Conservation (phyloP, 176 grass and related monocot genomes). For the Carex parvula region DNA sequence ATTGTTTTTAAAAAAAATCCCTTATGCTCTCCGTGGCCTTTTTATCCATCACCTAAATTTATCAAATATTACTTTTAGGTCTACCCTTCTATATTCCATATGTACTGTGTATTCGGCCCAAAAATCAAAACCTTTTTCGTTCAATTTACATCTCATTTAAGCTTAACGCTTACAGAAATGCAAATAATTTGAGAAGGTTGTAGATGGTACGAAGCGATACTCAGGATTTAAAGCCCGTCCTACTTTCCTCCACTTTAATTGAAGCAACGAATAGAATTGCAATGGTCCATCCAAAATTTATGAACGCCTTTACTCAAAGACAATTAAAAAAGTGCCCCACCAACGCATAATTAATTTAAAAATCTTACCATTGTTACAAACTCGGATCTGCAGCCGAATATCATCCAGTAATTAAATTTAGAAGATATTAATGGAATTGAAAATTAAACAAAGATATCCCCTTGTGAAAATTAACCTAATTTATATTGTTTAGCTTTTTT, state of each 20-base stretch:
- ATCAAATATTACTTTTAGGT: not conserved
- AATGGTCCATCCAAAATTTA: slow-evolving; percentile 5
- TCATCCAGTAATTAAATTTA: slow-evolving; percentile 17
- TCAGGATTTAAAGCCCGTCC: too few relatives aligned
- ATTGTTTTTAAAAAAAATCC: too few relatives aligned
- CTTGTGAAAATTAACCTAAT: not conserved
- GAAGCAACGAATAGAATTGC: slow-evolving; percentile 2
- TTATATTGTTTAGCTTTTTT: not conserved
- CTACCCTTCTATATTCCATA: not conserved
- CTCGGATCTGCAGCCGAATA: not conserved
- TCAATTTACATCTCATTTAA: not conserved
- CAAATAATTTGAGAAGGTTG: not conserved
- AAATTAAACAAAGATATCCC: not conserved
- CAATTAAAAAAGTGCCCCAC: not conserved
- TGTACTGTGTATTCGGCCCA: not conserved
- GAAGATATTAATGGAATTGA: not conserved
- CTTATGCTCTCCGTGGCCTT: too few relatives aligned
- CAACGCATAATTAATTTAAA: not conserved
- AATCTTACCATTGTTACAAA: not conserved
- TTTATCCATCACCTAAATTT: not conserved
- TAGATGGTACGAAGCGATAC: not conserved
- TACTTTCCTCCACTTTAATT: too few relatives aligned
- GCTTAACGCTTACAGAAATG: not conserved
- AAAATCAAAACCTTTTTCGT: not conserved
- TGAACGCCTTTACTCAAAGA: not conserved